These are phyloP conservation scores for Leccinum sublutescens DNA, from an alignment of 768 basidiomycete species.

Conservation along the genomic window DNA sequence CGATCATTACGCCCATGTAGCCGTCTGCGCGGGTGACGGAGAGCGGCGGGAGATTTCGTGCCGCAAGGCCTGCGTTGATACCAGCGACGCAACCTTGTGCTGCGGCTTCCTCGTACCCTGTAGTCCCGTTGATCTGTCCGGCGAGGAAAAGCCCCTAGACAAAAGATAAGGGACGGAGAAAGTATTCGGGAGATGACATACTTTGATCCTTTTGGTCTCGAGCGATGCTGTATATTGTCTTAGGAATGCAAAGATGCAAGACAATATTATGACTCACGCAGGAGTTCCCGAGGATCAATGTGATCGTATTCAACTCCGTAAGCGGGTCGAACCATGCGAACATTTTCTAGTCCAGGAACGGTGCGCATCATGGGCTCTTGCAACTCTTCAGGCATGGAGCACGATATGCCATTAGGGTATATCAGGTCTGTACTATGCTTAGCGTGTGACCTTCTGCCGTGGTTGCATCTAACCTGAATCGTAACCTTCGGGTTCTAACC, in stretches of 20 bases:
- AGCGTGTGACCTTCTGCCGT: not conserved
- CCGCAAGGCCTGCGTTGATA: conserved; percentile 79
- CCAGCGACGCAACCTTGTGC: conserved; percentile 89
- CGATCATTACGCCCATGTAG: conserved; percentile 88
- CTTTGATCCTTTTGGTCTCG: conserved; percentile 82
- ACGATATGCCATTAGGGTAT: conserved; percentile 89
- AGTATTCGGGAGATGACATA: conserved; percentile 19
- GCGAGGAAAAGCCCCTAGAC: conserved; percentile 78
- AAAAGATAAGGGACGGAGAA: not conserved
- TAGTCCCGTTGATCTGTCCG: conserved; percentile 91
- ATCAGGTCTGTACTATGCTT: conserved; percentile 57
- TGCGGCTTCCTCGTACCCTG: conserved; percentile 93
- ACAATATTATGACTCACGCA: conserved; percentile 44
- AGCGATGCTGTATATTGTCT: conserved; percentile 55
- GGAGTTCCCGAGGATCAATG: conserved; percentile 80
- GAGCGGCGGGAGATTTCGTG: conserved; percentile 54
- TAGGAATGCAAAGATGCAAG: not conserved
- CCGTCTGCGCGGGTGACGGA: conserved; percentile 80
- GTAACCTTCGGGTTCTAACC: conserved; percentile 92
- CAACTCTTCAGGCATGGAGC: conserved; percentile 81
- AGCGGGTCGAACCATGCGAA: conserved; percentile 78
- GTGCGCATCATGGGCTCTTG: conserved; percentile 84
- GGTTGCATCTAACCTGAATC: conserved; percentile 62
- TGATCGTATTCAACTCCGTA: conserved; percentile 95
- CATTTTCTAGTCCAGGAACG: conserved; percentile 81